Evolutionary conservation across 2,329 filamentous ascomycete genomes (phyloP).

Genomic region (Colletotrichum sp.): DNA sequence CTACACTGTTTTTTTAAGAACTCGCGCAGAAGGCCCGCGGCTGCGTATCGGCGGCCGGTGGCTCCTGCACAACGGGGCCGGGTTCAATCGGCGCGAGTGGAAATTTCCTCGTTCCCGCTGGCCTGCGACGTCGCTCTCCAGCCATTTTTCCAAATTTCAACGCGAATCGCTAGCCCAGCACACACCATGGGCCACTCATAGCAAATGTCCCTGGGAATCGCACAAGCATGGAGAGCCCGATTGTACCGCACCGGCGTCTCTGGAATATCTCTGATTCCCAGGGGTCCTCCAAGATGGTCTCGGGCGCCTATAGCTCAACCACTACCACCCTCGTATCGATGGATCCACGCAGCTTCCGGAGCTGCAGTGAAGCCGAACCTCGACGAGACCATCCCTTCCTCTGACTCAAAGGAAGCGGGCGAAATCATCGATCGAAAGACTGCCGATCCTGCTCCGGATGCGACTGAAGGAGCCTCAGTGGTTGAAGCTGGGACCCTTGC

Average conservation of each 20-base stretch:
- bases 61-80: neutral
- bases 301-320: conserved; percentile 4
- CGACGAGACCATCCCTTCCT: neutral
- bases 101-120: conserved; percentile 5
- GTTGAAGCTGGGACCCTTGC: neutral
- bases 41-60: neutral
- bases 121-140: neutral
- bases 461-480: neutral
- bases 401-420: neutral
- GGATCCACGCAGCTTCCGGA: neutral
- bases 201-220: conserved; percentile 53
- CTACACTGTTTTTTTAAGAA: neutral
- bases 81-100: conserved; percentile 18
- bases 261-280: conserved; percentile 24
- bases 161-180: conserved; percentile 5
- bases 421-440: neutral
- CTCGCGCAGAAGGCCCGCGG: neutral
- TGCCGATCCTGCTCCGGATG: neutral
- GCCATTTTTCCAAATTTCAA: neutral
- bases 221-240: conserved; percentile 46
- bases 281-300: conserved; percentile 17
- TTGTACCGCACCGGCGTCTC: conserved; percentile 32
- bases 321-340: neutral
- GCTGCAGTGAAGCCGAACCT: neutral
- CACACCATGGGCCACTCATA: conserved; percentile 43